Evolutionary conservation across 306 rosid species (phyloP), one percentile per base, ranked within the genome.

Genomic region (Amphicarpaea edgeworthii): DNA sequence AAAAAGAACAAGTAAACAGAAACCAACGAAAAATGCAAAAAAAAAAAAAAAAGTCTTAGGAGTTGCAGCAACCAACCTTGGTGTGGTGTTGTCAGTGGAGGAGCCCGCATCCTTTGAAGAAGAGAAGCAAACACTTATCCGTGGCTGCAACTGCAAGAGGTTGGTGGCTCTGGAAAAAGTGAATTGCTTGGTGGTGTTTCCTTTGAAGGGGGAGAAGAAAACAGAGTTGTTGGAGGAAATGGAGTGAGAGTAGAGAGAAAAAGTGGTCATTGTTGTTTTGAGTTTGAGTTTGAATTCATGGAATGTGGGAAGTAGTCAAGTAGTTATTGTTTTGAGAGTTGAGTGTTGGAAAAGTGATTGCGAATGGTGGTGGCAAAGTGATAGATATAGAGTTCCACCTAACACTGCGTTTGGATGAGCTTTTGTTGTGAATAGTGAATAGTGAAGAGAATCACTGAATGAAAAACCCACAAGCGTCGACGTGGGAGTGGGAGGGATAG

Each of bases 81-180:
- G 87, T 49, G 51, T 32, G 87, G 51, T 32, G 87, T 77, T 90
- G 72, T 91, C 95, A 60, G 66, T 20, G 50, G 80, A 63, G 50
- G 80, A 63, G 77, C 80, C 32, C 0, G 80, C 64, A 71, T 89
- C 94, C 55, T 88, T 85, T 12, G 93, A 67, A n/a, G 90, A 85
- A 77, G 92, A 88, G 4, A 28, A 28, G 55, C 90, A 86, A 2
- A 77, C 66, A 42, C 70, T 28, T 28, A 62, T 46, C 46, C 54
- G 77, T 32, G 87, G 41, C 8, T 79, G 85, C 8, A 72, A n/a
- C 3, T 80, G 84, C 21, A 77, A 26, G 81, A 67, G 79, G 43
- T 37, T n/a, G 32, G 77, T 64, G 77, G 21, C 1, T 60, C 50
- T 80, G 70, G 86, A 60, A 2, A 80, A 72, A 37, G 79, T 26